Percentiles rank a stretch among this genome's conserved stretches.
Evolutionary conservation across 768 basidiomycete species (phyloP).

Genomic region (Cystofilobasidium ferigula): DNA sequence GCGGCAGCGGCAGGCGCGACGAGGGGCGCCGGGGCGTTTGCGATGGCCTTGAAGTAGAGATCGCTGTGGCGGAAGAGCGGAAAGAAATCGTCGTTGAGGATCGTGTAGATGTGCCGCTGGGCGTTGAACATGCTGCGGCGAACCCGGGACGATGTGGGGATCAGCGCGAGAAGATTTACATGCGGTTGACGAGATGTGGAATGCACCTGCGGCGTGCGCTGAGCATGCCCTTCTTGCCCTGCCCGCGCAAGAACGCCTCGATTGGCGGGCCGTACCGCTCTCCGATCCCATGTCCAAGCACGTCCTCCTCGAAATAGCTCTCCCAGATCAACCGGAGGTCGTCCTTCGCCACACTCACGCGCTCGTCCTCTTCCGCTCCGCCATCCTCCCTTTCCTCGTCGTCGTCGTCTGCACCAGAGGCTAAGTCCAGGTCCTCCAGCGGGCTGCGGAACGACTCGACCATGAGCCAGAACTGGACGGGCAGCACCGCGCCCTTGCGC

Average conservation of each 20-base stretch:
- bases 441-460: constrained; percentile 98
- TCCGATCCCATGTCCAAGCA: constrained; percentile 1
- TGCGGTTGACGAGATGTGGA: neutral
- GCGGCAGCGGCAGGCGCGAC: neutral
- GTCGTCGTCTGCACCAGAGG: constrained; percentile 41
- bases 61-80: constrained; percentile 78
- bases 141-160: neutral
- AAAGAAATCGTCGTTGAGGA: constrained; percentile 80
- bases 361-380: constrained; percentile 26
- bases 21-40: constrained; percentile 39
- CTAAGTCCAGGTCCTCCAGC: constrained; percentile 63
- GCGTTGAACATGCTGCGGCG: constrained; percentile 64
- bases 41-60: constrained; percentile 79
- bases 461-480: constrained; percentile 94
- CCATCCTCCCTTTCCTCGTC: constrained; percentile 28
- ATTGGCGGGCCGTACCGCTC: constrained; percentile 14
- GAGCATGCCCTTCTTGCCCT: neutral
- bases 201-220: constrained; percentile 14
- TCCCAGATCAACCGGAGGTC: constrained; percentile 84
- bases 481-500: constrained; percentile 63
- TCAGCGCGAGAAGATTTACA: neutral
- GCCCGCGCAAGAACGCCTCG: constrained; percentile 12
- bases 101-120: constrained; percentile 71
- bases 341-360: constrained; percentile 53
- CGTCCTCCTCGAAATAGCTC: constrained; percentile 53